Evolutionary conservation across 495 filamentous ascomycete genomes (phyloP).

Genomic region (Aspergillus leporis): DNA sequence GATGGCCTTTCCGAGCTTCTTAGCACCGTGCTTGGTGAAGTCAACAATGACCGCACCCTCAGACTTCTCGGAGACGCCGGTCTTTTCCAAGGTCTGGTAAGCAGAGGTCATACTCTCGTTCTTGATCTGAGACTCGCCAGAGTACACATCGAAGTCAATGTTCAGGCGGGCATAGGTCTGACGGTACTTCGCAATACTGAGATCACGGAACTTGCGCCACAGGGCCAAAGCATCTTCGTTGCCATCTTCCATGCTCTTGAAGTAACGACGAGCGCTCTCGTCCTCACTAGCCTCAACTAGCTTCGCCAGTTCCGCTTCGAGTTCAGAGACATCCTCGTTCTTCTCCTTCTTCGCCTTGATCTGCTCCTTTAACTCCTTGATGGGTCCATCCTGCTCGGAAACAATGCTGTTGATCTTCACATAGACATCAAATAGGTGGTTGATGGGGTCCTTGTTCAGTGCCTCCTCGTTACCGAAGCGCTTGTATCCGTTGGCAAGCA

Average conservation of each 20-base stretch:
- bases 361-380: constrained; percentile 56
- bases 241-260: constrained; percentile 87
- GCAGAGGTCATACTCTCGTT: constrained; percentile 76
- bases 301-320: constrained; percentile 52
- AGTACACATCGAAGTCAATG: constrained; percentile 92
- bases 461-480: constrained; percentile 63
- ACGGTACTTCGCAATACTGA: constrained; percentile 85
- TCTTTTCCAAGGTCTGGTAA: constrained; percentile 62
- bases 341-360: constrained; percentile 55
- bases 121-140: constrained; percentile 88
- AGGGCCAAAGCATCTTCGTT: constrained; percentile 72
- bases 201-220: constrained; percentile 86
- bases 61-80: constrained; percentile 74
- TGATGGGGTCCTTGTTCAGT: constrained; percentile 61
- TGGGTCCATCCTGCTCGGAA: constrained; percentile 52
- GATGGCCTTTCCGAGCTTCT: constrained; percentile 68
- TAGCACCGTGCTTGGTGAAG: constrained; percentile 70
- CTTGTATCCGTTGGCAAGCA: constrained; percentile 68
- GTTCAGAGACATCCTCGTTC: constrained; percentile 42
- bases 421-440: constrained; percentile 70
- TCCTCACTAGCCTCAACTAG: constrained; percentile 60
- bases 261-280: constrained; percentile 73
- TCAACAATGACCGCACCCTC: constrained; percentile 89
- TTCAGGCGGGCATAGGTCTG: constrained; percentile 81
- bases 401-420: constrained; percentile 61